phyloP scores from a whole-genome alignment of 306 rosid genomes.

The Trifolium dubium region DNA sequence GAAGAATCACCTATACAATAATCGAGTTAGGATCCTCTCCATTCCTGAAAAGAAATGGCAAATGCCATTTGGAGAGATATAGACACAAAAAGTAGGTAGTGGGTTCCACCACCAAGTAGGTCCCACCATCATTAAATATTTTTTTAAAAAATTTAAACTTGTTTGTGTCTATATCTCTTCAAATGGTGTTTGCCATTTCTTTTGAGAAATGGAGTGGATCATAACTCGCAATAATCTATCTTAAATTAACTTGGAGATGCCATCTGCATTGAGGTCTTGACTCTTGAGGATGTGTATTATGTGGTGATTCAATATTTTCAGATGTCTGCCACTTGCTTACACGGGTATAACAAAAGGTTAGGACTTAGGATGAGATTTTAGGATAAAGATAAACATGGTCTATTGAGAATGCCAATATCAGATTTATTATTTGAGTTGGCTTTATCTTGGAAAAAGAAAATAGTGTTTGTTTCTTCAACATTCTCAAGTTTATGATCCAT shows the following conservation, averaged over 20 bases:
- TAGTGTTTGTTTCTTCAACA: conserved; percentile 2
- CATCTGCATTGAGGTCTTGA: not conserved
- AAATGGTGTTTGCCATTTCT: no score
- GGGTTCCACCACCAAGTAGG: no score
- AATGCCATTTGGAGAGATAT: no score
- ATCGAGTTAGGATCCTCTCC: not conserved
- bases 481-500: not conserved
- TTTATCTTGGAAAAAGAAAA: conserved; percentile 6
- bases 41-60: not conserved
- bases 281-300: not conserved
- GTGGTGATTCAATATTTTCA: not conserved
- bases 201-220: no score
- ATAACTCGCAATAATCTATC: no score
- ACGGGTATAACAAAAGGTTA: not conserved
- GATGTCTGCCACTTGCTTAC: not conserved
- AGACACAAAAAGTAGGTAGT: no score
- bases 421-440: conserved; percentile 6
- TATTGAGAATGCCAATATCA: not conserved
- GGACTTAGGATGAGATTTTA: not conserved
- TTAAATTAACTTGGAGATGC: conserved; percentile 5
- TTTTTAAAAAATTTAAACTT: no score
- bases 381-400: conserved; percentile 5
- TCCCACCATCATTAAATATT: no score
- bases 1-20: conserved; percentile 9
- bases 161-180: no score